phyloP scores from a whole-genome alignment of 176 grass and related monocot genomes.

The Alopecurus myosuroides region DNA sequence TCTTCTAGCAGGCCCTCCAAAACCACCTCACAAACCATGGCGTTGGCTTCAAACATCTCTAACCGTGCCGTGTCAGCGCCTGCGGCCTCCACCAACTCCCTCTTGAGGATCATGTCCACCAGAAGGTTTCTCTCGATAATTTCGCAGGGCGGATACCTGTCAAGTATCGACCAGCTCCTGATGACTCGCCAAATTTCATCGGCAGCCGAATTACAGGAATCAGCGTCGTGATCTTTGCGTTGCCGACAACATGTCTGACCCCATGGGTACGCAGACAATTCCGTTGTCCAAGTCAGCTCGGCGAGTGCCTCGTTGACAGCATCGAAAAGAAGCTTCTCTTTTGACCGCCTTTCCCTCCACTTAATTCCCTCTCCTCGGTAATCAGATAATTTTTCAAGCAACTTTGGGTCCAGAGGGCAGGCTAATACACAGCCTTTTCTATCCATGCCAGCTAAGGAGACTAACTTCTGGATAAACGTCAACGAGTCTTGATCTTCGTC shows the following conservation, averaged over 20 bases:
- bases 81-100: slow-evolving; percentile 42
- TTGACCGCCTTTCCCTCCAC: slow-evolving; percentile 19
- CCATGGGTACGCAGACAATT: slow-evolving; percentile 60
- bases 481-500: slow-evolving; percentile 77
- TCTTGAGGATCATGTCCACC: slow-evolving; percentile 68
- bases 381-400: slow-evolving; percentile 48
- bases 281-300: slow-evolving; percentile 39
- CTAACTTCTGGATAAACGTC: slow-evolving; percentile 61
- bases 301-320: slow-evolving; percentile 67
- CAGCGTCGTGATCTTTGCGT: slow-evolving; percentile 5
- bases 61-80: slow-evolving; percentile 25
- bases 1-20: slow-evolving; percentile 70
- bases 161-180: slow-evolving; percentile 66
- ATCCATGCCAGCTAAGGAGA: slow-evolving; percentile 46
- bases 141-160: slow-evolving; percentile 38
- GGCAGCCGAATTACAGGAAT: slow-evolving; percentile 14
- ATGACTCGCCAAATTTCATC: slow-evolving; percentile 67
- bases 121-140: slow-evolving; percentile 34
- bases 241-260: slow-evolving; percentile 2
- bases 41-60: slow-evolving; percentile 56
- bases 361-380: slow-evolving; percentile 36
- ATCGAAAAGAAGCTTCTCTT: slow-evolving; percentile 69
- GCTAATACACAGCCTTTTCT: slow-evolving; percentile 44
- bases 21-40: slow-evolving; percentile 42
- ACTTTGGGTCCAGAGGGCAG: slow-evolving; percentile 45